These are phyloP conservation scores for Fusarium sterilihyphosum DNA, from an alignment of 2,329 filamentous ascomycete genomes.

Conservation along the genomic window DNA sequence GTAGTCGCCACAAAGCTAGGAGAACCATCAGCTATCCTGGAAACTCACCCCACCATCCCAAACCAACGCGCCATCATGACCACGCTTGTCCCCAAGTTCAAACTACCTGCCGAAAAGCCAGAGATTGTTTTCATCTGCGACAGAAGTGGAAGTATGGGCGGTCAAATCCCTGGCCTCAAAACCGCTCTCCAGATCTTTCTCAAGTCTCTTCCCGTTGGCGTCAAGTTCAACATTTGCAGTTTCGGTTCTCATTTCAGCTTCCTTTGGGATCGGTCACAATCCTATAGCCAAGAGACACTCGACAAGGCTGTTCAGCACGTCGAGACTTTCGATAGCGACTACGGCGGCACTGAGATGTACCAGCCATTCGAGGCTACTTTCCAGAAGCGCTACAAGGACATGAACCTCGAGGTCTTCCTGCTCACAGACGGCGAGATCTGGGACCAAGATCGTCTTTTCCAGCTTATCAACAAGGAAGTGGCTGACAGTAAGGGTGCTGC, in stretches of 20 bases:
- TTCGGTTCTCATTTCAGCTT: constrained; percentile 64
- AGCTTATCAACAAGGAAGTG: constrained; percentile 56
- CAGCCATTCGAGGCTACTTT: constrained; percentile 57
- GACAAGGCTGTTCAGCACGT: constrained; percentile 56
- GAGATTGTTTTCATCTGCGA: constrained; percentile 81
- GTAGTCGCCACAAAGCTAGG: constrained; percentile 68
- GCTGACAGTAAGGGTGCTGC: constrained; percentile 54
- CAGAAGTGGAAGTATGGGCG: constrained; percentile 72
- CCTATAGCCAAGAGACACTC: constrained; percentile 57
- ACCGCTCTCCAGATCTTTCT: constrained; percentile 70
- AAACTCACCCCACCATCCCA: constrained; percentile 69
- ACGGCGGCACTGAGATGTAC: constrained; percentile 65
- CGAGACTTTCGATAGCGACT: constrained; percentile 54
- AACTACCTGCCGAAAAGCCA: constrained; percentile 61
- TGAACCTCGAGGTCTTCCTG: constrained; percentile 64
- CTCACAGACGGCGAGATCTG: constrained; percentile 68
- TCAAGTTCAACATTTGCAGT: constrained; percentile 76
- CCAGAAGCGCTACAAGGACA: constrained; percentile 53
- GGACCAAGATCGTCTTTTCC: constrained; percentile 55
- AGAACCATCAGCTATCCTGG: constrained; percentile 71
- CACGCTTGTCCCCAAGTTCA: constrained; percentile 76
- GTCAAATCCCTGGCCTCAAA: constrained; percentile 63
- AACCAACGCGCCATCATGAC: constrained; percentile 75
- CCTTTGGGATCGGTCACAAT: constrained; percentile 58
- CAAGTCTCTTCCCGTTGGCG: constrained; percentile 70